phyloP scores from a whole-genome alignment of 2,329 filamentous ascomycete species.

The Xenosphaeropsis pyriputrescens region DNA sequence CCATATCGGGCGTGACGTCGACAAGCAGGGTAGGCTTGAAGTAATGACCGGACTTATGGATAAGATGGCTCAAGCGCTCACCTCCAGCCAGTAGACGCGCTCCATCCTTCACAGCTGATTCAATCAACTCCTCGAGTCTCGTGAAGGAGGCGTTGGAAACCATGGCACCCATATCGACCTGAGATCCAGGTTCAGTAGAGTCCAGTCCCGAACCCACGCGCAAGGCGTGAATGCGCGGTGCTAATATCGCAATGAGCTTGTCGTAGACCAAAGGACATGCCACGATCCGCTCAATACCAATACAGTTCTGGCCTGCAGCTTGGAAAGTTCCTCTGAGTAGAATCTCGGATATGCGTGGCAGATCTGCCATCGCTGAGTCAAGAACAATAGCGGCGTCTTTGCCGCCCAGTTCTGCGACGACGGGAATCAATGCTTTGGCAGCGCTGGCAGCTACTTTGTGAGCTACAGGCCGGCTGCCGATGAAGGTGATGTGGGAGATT shows the following conservation, averaged over 20 bases:
- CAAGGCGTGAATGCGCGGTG: conserved; percentile 58
- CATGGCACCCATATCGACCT: conserved; percentile 77
- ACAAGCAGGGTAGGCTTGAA: conserved; percentile 82
- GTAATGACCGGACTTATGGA: conserved; percentile 71
- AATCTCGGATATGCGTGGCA: conserved; percentile 63
- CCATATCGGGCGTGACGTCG: conserved; percentile 79
- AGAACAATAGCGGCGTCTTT: conserved; percentile 89
- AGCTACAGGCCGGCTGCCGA: conserved; percentile 76
- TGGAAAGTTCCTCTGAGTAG: conserved; percentile 91
- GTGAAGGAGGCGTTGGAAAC: conserved; percentile 67
- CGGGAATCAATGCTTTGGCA: conserved; percentile 71
- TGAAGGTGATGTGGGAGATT: conserved; percentile 88
- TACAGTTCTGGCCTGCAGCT: conserved; percentile 91
- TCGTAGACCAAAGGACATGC: conserved; percentile 66
- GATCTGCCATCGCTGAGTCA: conserved; percentile 50
- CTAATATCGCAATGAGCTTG: conserved; percentile 52
- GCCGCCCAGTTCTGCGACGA: conserved; percentile 83
- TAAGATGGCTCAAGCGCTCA: conserved; percentile 53
- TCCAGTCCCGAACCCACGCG: conserved; percentile 59
- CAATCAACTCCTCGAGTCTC: conserved; percentile 62
- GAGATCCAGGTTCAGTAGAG: conserved; percentile 20
- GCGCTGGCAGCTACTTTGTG: conserved; percentile 79
- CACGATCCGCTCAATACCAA: conserved; percentile 89
- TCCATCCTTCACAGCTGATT: conserved; percentile 62
- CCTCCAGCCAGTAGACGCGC: conserved; percentile 75